Evolutionary conservation across 805 yeast species (phyloP), one percentile per base, ranked within the genome.

Genomic region (Metschnikowia amazonensis): DNA sequence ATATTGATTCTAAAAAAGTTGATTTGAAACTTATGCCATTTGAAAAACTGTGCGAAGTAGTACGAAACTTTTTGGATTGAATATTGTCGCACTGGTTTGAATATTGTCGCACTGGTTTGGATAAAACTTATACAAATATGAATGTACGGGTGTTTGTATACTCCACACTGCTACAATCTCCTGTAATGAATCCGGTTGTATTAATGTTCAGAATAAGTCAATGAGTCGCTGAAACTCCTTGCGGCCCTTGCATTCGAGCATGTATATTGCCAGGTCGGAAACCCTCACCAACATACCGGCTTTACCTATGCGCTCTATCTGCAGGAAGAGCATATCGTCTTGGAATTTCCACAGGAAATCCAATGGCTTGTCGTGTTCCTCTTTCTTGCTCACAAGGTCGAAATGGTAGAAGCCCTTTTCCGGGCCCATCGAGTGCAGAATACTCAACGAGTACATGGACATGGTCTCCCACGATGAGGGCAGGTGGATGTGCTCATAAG

Each of bases 221-320:
- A 41, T 39, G 20, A 68, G 56, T 20, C 56, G 55, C 45, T 59
- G 63, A 42, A 70, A 63, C 50, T 70, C 74, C 46, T 61, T 68
- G 48, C 64, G 69, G 2, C 76, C 76, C 53, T 65, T 67, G 51
- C 75, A 71, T 48, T 71, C 76, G 43, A 71, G 61, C 75, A 71
- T 70, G 56, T 48, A 71, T 33, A 65, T 58, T 8, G 64, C 66
- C 35, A 55, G 52, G 7, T 60, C 60, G n/a, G 54, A 48, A 1
- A 53, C 65, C 44, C 60, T 64, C 36, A 71, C 60, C 50, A 70
- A 60, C 47, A 71, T 55, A 8, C 72, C 76, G 6, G 76, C 76
- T 44, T 66, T 71, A 9, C 76, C 76, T 25, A 71, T 69, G 42
- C 60, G 56, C 48, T 69, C 67, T 17, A 70, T 55, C 23, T 64